Evolutionary conservation across 2,329 filamentous ascomycete species (phyloP), one percentile per base, ranked within the genome.

Genomic region (Chaetomium sp.): DNA sequence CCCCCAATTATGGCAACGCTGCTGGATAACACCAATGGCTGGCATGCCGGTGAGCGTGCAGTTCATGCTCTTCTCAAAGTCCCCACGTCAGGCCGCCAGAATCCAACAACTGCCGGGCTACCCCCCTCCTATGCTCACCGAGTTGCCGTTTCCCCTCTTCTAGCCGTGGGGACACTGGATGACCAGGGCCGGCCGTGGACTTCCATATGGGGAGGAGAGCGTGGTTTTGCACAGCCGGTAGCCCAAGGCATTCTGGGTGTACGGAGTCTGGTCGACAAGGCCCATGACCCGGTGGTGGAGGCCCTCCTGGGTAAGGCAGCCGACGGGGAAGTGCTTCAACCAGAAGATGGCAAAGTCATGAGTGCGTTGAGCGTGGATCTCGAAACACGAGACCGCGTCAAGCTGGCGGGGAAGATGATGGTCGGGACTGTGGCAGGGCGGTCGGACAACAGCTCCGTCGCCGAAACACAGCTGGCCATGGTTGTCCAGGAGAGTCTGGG

Each of bases 161-260:
- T 95, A 16, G 91, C 90, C 0, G 77, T 96, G 21, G 92, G 92
- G 1, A 85, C 90, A 0, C 77, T 93, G 1, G 91, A 95, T 72
- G 75, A 78, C 2, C 72, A 86, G 23, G 83, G 83, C 2, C 79
- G 85, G 23, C 91, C 90, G 1, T 96, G 92, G 92, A 90, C 89
- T 19, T 90, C 90, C 0, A 68, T 96, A 8, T 90, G 90, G 86
- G 91, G 91, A n/a, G 92, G 92, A 19, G 80, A 88, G 64, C 76
- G 83, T 0, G 90, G 90, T 0, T 90, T 94, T 69, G 85, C 87
- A 0, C 80, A 83, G 56, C 83, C 86, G 0, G 77, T 93, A 0
- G 87, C 85, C 1, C 80, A 84, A 49, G 83, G 80, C 1, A 81
- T 91, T 10, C 79, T 96, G 3, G 90, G 86, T 1, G 78, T 93